phyloP scores from a whole-genome alignment of 257 asterid species.

The Solanum appendiculatum region DNA sequence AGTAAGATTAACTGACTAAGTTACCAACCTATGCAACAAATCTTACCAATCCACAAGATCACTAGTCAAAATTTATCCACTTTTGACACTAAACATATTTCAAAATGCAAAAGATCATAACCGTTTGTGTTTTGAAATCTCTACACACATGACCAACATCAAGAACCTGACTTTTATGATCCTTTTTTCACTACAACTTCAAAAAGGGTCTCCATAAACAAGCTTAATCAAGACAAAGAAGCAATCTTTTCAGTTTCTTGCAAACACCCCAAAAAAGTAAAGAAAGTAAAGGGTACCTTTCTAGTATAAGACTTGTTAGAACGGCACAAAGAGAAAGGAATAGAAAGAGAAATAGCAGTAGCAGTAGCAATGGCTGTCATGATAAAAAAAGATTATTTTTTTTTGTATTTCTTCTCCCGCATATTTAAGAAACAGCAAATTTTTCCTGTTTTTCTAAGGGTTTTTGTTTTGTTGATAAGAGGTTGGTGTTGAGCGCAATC shows the following conservation, averaged over 20 bases:
- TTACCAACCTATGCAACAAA: neutral
- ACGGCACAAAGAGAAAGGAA: constrained; percentile 50
- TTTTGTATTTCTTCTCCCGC: neutral
- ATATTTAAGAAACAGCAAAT: neutral
- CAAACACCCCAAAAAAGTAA: neutral
- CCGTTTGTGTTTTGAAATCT: neutral
- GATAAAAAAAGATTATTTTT: neutral
- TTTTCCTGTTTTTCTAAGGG: neutral
- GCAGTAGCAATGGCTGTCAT: constrained; percentile 91
- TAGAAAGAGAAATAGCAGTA: constrained; percentile 71
- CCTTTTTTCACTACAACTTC: neutral
- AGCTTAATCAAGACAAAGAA: neutral
- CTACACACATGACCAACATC: neutral
- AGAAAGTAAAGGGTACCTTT: constrained; percentile 29
- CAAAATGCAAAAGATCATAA: neutral
- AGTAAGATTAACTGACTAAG: neutral
- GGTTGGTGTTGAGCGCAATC: constrained; percentile 59
- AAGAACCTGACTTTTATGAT: neutral
- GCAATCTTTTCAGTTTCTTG: neutral
- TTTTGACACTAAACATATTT: neutral
- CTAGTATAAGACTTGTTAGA: constrained; percentile 38
- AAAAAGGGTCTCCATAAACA: neutral
- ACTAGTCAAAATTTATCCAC: neutral
- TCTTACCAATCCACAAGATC: neutral
- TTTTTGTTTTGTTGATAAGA: constrained; percentile 38